Base-by-base conservation (phyloP, 805 yeast genomes). In the Maudiozyma turicensis region DNA sequence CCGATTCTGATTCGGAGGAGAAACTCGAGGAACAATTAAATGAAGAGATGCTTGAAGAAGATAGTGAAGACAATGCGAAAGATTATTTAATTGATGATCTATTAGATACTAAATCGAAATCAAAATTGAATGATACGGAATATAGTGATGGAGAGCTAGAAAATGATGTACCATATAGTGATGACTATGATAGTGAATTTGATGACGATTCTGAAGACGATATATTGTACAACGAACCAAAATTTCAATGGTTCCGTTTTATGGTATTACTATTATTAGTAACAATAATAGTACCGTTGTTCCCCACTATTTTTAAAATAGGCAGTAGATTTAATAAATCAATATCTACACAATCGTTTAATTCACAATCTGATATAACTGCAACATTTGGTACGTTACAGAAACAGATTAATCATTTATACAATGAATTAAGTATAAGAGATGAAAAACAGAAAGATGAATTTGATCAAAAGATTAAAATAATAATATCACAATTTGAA, bases 401-500 rank as follows among this genome's bases (percentile, higher is more conserved):
- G 48, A 58, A 58, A 29, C 68, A 65, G 46, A 53, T 65, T 11
- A 63, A 63, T 48, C 58, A 60, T 47, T 44, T 65, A 5, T 60
- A 58, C 42, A 54, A 53, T 44, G 67, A 64, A 50, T 32, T 63
- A 26, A 55, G 56, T 33, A 51, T 50, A 11, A 57, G 59, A 39
- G 64, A 63, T 40, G 55, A 53, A 11, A 50, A 50, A 37, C 53
- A 57, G 15, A 57, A 58, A 41, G 45, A 46, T 6, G 66, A 64
- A 40, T 53, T 61, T 26, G 68, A 65, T 46, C 58, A 57, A 44
- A 62, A 61, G 9, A 52, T 65, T 14, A 56, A 60, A 45, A 53
- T 60, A 28, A 58, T 61, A 2, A 58, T 65, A 20, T 50, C 58
- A 20, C 65, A 63, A 50, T 63, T 65, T 48, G 69, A 65, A 42